Evolutionary conservation across 2,329 filamentous ascomycete genomes (phyloP).

Genomic region (Ceratocystis alfenasii): DNA sequence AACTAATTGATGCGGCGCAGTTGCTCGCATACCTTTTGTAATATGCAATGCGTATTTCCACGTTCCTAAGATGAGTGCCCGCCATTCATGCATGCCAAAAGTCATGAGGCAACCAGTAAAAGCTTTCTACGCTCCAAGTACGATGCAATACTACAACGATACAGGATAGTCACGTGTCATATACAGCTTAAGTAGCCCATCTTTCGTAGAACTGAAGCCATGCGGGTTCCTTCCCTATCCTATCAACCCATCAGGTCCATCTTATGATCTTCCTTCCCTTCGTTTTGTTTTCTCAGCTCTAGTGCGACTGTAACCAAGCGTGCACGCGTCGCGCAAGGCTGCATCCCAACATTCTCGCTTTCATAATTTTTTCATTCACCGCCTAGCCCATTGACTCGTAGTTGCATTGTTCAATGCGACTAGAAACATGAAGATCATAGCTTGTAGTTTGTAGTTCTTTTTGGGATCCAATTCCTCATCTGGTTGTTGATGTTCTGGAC

Average conservation of each 20-base stretch:
- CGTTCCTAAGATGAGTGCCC: not conserved
- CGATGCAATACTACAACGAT: not conserved
- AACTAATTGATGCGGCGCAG: not conserved
- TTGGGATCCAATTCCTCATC: not conserved
- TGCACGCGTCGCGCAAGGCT: not conserved
- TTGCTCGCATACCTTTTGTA: not conserved
- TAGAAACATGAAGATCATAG: conserved; percentile 5
- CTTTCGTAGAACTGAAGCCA: not conserved
- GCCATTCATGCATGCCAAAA: not conserved
- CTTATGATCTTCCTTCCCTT: not conserved
- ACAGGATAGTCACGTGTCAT: not conserved
- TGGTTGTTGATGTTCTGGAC: not conserved
- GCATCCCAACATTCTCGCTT: too few relatives aligned
- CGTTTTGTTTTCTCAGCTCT: not conserved
- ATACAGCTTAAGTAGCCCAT: not conserved
- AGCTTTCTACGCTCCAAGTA: not conserved
- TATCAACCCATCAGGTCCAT: not conserved
- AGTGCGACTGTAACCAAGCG: not conserved
- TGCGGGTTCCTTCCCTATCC: not conserved
- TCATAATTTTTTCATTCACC: not conserved
- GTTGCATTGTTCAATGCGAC: conserved; percentile 9
- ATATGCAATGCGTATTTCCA: not conserved
- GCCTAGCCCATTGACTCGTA: not conserved
- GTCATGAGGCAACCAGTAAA: not conserved
- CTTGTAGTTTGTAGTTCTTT: conserved; percentile 3